Evolutionary conservation across 1,284 basidiomycete species (phyloP).

Genomic region (Phylloporus sp.): DNA sequence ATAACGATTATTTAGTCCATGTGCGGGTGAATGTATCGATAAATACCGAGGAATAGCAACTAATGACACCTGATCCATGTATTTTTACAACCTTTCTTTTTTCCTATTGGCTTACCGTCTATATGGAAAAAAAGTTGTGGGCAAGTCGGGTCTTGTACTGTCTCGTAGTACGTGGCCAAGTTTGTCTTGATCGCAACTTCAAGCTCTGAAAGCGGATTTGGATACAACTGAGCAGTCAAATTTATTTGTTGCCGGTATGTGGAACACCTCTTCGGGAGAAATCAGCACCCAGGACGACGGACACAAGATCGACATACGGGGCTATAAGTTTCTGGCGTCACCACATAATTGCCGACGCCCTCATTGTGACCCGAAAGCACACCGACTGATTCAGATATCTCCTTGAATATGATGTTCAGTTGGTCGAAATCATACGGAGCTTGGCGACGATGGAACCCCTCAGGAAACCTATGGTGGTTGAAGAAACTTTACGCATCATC

Average conservation of each 20-base stretch:
- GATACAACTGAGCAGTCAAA: conserved; percentile 33
- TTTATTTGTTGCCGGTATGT: conserved; percentile 29
- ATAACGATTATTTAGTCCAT: no score
- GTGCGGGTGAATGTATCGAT: no score
- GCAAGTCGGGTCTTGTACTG: conserved; percentile 22
- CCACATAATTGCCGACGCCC: conserved; percentile 29
- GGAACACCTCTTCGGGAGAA: conserved; percentile 22
- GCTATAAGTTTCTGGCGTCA: conserved; percentile 11
- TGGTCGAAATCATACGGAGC: conserved; percentile 21
- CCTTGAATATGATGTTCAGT: conserved; percentile 3
- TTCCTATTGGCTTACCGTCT: conserved; percentile 18
- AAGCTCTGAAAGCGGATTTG: conserved; percentile 31
- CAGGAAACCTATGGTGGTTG: conserved; percentile 24
- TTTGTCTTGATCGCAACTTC: conserved; percentile 34
- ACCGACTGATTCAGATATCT: conserved; percentile 2
- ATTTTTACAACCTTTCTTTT: no score
- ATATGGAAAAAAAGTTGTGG: conserved; percentile 31
- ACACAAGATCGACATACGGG: conserved; percentile 12
- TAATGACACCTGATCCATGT: no score
- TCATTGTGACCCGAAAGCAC: conserved; percentile 32
- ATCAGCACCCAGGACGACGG: conserved; percentile 9
- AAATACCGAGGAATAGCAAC: no score
- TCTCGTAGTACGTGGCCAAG: conserved; percentile 30
- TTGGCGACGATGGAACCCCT: conserved; percentile 35
- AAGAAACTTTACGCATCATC: conserved; percentile 30